Base-by-base conservation (phyloP, 2,329 filamentous ascomycete genomes). In the Apiospora arundinis region DNA sequence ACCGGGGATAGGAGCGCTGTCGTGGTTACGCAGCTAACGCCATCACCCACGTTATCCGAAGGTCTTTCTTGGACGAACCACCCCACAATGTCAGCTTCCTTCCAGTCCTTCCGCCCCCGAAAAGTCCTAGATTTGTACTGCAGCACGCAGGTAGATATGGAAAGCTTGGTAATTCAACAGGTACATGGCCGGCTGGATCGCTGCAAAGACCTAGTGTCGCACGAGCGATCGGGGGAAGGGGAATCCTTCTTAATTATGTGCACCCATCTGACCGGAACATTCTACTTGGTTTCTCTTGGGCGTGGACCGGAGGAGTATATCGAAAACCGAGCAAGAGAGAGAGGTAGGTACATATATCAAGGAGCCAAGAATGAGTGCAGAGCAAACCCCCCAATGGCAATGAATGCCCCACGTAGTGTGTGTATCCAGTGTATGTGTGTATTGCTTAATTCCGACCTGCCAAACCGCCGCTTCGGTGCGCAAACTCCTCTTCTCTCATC, bases 381-480 rank as follows among this genome's bases (percentile, higher is more conserved):
- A 60, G 52, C 52, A 45, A 42, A 32, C 32, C 28, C 49, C 49
- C 25, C 49, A 18, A 56, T 32, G 28, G n/a, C n/a, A n/a, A n/a
- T 11, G 49, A 32, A 32, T 63, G 37, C 52, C 52, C 28, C 56
- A 63, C 56, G 56, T 63, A 45, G 56, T 56, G 32, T 56, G 32
- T 63, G 56, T 63, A 40, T 40, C 56, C 56, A 63, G 40, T 18
- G 52, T 32, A 28, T 32, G 52, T n/a, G 18, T 63, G 16, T 40
- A 18, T 63, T 63, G 56, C 32, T 63, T 63, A 63, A 40, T 63
- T 63, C 56, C 56, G 56, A 40, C 18, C 21, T 63, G 56, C 56
- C 32, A 63, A 63, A 63, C 56, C 56, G 37, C 32, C 56, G 56
- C 56, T 63, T 40, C 56, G 56, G 56, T 37, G 56, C 56, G 56